Evolutionary conservation across 805 yeast species (phyloP).

Genomic region (Sugiyamaella americana): DNA sequence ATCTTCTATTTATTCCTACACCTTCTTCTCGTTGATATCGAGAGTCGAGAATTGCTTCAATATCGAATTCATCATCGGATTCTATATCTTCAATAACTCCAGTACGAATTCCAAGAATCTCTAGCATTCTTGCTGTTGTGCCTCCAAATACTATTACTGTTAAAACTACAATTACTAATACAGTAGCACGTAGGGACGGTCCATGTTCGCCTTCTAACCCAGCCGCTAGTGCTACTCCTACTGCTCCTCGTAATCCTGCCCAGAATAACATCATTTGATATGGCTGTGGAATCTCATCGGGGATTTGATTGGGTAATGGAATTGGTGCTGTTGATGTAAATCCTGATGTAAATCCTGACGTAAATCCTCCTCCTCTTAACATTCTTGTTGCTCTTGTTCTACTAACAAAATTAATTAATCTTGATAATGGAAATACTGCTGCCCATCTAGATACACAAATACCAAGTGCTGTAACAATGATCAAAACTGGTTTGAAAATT

Average conservation of each 20-base stretch:
- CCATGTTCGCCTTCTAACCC: slow-evolving; percentile 94
- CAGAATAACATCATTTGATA: slow-evolving; percentile 99
- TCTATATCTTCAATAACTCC: slow-evolving; percentile 81
- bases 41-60: slow-evolving; percentile 47
- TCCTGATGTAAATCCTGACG: neutral
- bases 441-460: slow-evolving; percentile 96
- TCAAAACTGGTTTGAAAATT: slow-evolving; percentile 88
- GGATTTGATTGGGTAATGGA: too few species aligned
- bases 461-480: slow-evolving; percentile 81
- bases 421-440: slow-evolving; percentile 91
- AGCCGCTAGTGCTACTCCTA: slow-evolving; percentile 97
- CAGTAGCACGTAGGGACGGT: slow-evolving; percentile 84
- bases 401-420: slow-evolving; percentile 72
- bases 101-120: slow-evolving; percentile 83
- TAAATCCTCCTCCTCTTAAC: slow-evolving; percentile 15
- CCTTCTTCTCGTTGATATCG: neutral
- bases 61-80: slow-evolving; percentile 92
- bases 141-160: slow-evolving; percentile 98
- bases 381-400: slow-evolving; percentile 49
- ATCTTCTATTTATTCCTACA: neutral
- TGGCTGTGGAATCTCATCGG: slow-evolving; percentile 88
- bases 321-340: neutral
- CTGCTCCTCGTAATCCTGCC: slow-evolving; percentile 99
- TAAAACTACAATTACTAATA: slow-evolving; percentile 89
- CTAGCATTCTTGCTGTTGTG: slow-evolving; percentile 97